Evolutionary conservation across 163 green algal genomes (phyloP), one percentile per base, ranked within the genome.

Genomic region (Scenedesmus sp.): DNA sequence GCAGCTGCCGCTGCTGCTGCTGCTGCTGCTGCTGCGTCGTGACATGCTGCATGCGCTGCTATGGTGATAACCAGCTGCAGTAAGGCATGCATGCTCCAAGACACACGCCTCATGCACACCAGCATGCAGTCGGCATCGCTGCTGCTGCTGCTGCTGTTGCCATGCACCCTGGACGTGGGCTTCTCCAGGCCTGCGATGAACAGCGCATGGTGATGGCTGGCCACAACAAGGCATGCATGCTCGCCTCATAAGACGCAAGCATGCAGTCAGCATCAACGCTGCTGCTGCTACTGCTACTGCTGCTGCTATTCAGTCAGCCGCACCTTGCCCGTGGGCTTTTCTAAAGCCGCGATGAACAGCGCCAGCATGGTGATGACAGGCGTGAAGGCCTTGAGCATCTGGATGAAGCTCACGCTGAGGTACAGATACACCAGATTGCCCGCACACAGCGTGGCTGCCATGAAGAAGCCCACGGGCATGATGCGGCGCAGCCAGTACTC

Each of bases 391-490:
- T 97, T 96, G 85, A 96, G 91, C 93, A 96, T 96, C 90, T 95
- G 92, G 34, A 98, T 97, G 94, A 98, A 98, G 26, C 94, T 95
- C 26, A 94, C 92, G 59, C 93, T 94, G 70, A 99, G 95, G 92
- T 99, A 97, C 52, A 99, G 92, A 91, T 99, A 99, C 73, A 98
- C 97, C 54, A 97, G 83, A 88, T 99, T 99, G 88, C 97, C 97
- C 57, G 97, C 98, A 92, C 96, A 97, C 66, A 99, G 94, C 0
- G 97, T 98, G 0, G 97, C 52, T 4, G 97, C 97, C 96, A 99
- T 99, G 92, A 98, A 97, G 55, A 99, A 93, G n/a, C 95, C 97
- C 57, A 98, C 94, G 16, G 96, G 96, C 85, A 98, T 82, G 54
- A 98, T 97, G 26, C 91, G 83, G n/a, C 52, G 55, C 4, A 90